These are phyloP conservation scores for Cladophialophora immunda DNA, from an alignment of 2,329 filamentous ascomycete genomes.

Conservation along the genomic window DNA sequence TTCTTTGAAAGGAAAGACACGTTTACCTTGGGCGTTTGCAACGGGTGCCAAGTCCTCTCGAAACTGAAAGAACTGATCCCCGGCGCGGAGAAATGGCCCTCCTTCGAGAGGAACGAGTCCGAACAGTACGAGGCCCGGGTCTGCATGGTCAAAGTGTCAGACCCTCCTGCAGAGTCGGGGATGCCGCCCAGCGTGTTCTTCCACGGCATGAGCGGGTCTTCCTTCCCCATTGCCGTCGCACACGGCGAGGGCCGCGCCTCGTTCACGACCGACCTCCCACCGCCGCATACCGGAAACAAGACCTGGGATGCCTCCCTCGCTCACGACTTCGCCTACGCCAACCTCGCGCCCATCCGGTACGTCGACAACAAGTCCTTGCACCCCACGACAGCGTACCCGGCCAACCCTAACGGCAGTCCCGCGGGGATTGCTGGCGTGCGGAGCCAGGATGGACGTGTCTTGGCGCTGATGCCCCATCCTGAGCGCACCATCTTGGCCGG, in stretches of 20 bases:
- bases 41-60: conserved; percentile 94
- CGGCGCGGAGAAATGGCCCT: conserved; percentile 82
- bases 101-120: conserved; percentile 82
- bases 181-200: conserved; percentile 79
- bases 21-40: conserved; percentile 93
- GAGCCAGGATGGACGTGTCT: conserved; percentile 77
- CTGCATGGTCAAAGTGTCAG: conserved; percentile 81
- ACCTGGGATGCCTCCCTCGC: conserved; percentile 52
- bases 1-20: conserved; percentile 92
- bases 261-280: conserved; percentile 57
- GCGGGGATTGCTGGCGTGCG: conserved; percentile 81
- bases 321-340: conserved; percentile 65
- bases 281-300: conserved; percentile 14
- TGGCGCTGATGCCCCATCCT: conserved; percentile 93
- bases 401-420: conserved; percentile 87
- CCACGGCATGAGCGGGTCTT: conserved; percentile 83
- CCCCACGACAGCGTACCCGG: conserved; percentile 83
- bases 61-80: conserved; percentile 85
- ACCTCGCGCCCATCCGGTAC: conserved; percentile 81
- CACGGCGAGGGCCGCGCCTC: conserved; percentile 89
- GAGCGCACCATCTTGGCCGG: conserved; percentile 87
- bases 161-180: conserved; percentile 59
- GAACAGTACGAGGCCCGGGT: conserved; percentile 91
- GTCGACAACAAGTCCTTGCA: conserved; percentile 78
- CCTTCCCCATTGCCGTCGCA: conserved; percentile 84